Evolutionary conservation across 2,329 filamentous ascomycete species (phyloP).

Genomic region (Chrysosporium keratinophilum): DNA sequence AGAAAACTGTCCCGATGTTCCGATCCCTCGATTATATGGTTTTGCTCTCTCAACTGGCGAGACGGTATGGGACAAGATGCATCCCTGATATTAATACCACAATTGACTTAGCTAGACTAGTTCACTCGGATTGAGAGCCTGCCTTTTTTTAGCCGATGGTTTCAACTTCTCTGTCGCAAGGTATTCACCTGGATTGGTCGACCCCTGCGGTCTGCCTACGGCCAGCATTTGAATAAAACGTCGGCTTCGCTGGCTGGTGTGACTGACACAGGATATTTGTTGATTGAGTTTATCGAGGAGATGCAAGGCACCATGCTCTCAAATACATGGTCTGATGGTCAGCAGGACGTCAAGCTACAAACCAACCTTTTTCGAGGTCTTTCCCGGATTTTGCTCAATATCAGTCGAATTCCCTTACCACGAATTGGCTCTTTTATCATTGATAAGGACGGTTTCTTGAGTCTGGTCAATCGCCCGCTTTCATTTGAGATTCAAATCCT

Average conservation of each 20-base stretch:
- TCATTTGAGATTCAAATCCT: constrained; percentile 20
- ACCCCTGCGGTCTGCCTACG: not conserved
- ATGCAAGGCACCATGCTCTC: constrained; percentile 20
- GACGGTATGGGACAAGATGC: constrained; percentile 9
- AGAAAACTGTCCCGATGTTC: constrained; percentile 12
- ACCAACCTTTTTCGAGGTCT: constrained; percentile 19
- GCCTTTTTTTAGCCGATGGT: not conserved
- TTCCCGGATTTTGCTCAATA: constrained; percentile 17
- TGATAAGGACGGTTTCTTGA: constrained; percentile 20
- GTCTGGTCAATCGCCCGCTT: constrained; percentile 21
- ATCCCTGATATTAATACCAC: not conserved
- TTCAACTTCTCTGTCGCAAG: not conserved
- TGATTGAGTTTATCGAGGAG: constrained; percentile 20
- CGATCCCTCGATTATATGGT: constrained; percentile 15
- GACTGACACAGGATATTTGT: constrained; percentile 15
- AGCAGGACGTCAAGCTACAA: constrained; percentile 14
- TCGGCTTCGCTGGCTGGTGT: not conserved
- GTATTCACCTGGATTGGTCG: not conserved
- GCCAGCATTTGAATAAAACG: not conserved
- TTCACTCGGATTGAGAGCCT: constrained; percentile 1
- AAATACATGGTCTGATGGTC: constrained; percentile 16
- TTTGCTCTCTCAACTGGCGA: constrained; percentile 21
- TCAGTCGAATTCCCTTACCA: constrained; percentile 20
- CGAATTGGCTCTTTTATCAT: constrained; percentile 29
- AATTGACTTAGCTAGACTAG: not conserved